These are phyloP conservation scores for Cladosporium austrohemisphaericum DNA, from an alignment of 2,329 filamentous ascomycete genomes.

Conservation along the genomic window DNA sequence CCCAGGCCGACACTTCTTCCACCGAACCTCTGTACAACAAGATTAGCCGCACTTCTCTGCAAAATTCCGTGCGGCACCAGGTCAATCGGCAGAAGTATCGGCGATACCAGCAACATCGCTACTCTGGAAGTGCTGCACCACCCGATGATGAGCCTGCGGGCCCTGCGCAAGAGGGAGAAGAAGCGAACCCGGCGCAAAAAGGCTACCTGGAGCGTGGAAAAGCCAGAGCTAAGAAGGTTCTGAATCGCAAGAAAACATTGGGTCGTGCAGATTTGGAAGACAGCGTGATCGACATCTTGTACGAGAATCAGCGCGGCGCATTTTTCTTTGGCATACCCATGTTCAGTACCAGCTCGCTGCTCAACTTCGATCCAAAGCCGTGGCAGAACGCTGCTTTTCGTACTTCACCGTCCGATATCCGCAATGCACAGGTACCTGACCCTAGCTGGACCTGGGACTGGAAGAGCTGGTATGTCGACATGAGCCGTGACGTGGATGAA, in stretches of 20 bases:
- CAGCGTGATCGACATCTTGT: slow-evolving; percentile 75
- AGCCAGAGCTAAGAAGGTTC: slow-evolving; percentile 25
- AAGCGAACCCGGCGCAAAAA: slow-evolving; percentile 21
- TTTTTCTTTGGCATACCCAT: slow-evolving; percentile 85
- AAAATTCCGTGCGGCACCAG: slow-evolving; percentile 28
- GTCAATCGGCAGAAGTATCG: slow-evolving; percentile 35
- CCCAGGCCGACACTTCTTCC: slow-evolving; percentile 28
- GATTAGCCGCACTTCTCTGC: slow-evolving; percentile 18
- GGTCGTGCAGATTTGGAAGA: slow-evolving; percentile 36
- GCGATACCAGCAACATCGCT: slow-evolving; percentile 32
- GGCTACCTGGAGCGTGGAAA: slow-evolving; percentile 31
- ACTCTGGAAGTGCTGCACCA: slow-evolving; percentile 18
- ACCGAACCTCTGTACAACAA: slow-evolving; percentile 8
- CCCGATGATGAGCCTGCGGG: slow-evolving; percentile 20
- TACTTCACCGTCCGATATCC: slow-evolving; percentile 64
- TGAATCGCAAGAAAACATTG: slow-evolving; percentile 32
- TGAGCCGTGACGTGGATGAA: slow-evolving; percentile 78
- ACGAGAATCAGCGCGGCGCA: slow-evolving; percentile 89
- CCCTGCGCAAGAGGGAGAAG: slow-evolving; percentile 18
- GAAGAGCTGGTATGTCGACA: slow-evolving; percentile 69
- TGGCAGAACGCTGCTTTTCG: slow-evolving; percentile 68
- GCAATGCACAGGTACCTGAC: slow-evolving; percentile 87
- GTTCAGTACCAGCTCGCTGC: slow-evolving; percentile 82
- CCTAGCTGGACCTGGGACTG: slow-evolving; percentile 91
- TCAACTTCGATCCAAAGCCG: slow-evolving; percentile 77